phyloP scores from a whole-genome alignment of 164 flowering plant species.

The Platanus orientalis region DNA sequence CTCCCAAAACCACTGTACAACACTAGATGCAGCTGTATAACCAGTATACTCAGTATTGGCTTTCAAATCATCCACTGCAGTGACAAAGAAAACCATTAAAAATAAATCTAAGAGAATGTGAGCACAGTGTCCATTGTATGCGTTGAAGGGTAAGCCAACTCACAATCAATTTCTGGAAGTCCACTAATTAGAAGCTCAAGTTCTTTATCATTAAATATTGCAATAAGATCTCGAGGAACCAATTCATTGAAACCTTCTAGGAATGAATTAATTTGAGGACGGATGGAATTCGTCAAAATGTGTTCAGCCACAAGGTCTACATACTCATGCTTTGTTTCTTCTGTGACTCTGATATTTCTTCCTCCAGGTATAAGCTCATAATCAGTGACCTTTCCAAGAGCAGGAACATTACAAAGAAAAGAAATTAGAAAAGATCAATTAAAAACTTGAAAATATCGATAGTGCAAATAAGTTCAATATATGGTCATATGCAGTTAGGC shows the following conservation, averaged over 20 bases:
- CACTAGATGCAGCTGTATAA: constrained; percentile 64
- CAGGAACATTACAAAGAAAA: not conserved
- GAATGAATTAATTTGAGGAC: constrained; percentile 88
- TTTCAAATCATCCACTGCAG: constrained; percentile 83
- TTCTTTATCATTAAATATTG: constrained; percentile 95
- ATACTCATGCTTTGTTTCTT: constrained; percentile 95
- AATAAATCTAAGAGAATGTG: not conserved
- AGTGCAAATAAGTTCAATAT: not conserved
- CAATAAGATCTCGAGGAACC: constrained; percentile 77
- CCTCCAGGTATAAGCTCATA: constrained; percentile 96
- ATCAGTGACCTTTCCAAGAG: constrained; percentile 63
- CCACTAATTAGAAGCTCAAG: constrained; percentile 95
- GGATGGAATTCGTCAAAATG: constrained; percentile 84
- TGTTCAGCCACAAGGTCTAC: constrained; percentile 95
- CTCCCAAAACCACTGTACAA: constrained; percentile 96
- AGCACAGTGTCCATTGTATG: not conserved
- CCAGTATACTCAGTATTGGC: constrained; percentile 91
- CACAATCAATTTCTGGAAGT: constrained; percentile 95
- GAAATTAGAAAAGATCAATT: not conserved
- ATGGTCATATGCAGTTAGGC: not conserved
- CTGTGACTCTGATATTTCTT: constrained; percentile 85
- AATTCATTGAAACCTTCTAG: constrained; percentile 87
- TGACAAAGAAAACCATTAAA: not conserved
- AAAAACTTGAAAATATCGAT: not conserved
- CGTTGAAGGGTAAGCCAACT: constrained; percentile 33